phyloP scores from a whole-genome alignment of 2,329 filamentous ascomycete genomes.

The Neocatenulostroma microsporum region DNA sequence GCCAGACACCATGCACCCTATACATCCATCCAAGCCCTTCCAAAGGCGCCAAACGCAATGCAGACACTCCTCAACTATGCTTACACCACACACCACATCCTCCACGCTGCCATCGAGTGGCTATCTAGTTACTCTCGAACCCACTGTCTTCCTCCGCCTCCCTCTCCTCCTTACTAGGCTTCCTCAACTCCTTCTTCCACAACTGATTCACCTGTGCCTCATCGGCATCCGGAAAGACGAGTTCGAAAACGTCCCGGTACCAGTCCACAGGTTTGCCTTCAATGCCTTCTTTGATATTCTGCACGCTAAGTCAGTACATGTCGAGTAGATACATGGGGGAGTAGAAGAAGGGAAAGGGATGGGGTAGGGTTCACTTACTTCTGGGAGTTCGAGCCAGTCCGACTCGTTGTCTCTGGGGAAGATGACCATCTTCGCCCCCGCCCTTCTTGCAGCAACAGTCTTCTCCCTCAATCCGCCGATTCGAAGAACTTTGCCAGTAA shows the following conservation, averaged over 20 bases:
- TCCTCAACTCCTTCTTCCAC: constrained; percentile 58
- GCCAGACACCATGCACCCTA: too few relatives aligned
- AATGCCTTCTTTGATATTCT: constrained; percentile 98
- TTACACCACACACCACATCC: too few relatives aligned
- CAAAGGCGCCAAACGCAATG: too few relatives aligned
- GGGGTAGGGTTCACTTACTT: constrained; percentile 57
- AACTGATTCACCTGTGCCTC: constrained; percentile 60
- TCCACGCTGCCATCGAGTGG: too few relatives aligned
- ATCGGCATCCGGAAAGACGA: constrained; percentile 81
- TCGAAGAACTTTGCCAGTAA: constrained; percentile 90
- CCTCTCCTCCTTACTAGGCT: constrained; percentile 48
- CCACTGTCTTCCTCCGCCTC: constrained; percentile 26
- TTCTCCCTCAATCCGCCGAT: constrained; percentile 95
- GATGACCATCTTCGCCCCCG: constrained; percentile 85
- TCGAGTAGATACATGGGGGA: neutral
- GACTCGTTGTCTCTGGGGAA: constrained; percentile 94
- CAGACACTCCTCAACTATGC: too few relatives aligned
- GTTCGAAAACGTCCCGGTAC: constrained; percentile 88
- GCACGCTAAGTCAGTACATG: constrained; percentile 8
- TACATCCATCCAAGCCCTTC: too few relatives aligned
- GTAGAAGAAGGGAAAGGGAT: constrained; percentile 1
- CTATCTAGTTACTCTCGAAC: neutral
- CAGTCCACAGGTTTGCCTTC: constrained; percentile 84
- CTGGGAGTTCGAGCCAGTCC: constrained; percentile 93
- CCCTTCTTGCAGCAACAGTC: constrained; percentile 87